These are phyloP conservation scores for Cytospora paraplurivora DNA, from an alignment of 2,329 filamentous ascomycete species.

Conservation along the genomic window DNA sequence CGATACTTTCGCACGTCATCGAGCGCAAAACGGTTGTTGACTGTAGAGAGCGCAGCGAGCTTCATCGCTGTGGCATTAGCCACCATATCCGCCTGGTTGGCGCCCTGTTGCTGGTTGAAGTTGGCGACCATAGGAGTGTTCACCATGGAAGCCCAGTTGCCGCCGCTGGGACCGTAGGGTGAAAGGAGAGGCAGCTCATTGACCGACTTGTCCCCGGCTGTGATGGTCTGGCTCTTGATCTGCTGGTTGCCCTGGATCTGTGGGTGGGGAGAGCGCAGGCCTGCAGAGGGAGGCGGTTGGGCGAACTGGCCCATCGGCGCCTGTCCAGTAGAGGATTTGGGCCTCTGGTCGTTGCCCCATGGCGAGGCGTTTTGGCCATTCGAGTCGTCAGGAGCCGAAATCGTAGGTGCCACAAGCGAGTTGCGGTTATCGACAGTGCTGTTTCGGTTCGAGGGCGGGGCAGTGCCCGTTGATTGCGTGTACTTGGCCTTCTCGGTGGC, in stretches of 20 bases:
- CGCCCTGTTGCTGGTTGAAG: constrained; percentile 69
- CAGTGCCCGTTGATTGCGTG: constrained; percentile 89
- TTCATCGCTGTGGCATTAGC: constrained; percentile 99
- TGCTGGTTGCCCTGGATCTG: constrained; percentile 67
- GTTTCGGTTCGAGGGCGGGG: constrained; percentile 89
- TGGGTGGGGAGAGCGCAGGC: constrained; percentile 78
- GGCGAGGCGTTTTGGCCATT: constrained; percentile 72
- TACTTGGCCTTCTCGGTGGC: constrained; percentile 98
- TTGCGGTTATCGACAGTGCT: constrained; percentile 78
- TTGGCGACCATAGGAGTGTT: constrained; percentile 94
- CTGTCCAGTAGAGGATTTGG: constrained; percentile 79
- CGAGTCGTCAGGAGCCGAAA: constrained; percentile 67
- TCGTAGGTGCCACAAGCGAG: constrained; percentile 74
- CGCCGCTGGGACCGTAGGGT: constrained; percentile 76
- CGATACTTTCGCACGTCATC: constrained; percentile 98
- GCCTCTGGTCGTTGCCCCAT: constrained; percentile 70
- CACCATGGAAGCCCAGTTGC: constrained; percentile 98
- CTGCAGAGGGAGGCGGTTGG: constrained; percentile 74
- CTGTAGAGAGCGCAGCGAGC: constrained; percentile 90
- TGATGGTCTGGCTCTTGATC: constrained; percentile 83
- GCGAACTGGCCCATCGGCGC: constrained; percentile 92
- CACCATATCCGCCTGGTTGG: constrained; percentile 91
- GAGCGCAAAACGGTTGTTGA: constrained; percentile 96
- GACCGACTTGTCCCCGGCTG: constrained; percentile 66
- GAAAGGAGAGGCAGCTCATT: constrained; percentile 83